Evolutionary conservation across 2,329 filamentous ascomycete species (phyloP).

Genomic region (Dothistroma pini): DNA sequence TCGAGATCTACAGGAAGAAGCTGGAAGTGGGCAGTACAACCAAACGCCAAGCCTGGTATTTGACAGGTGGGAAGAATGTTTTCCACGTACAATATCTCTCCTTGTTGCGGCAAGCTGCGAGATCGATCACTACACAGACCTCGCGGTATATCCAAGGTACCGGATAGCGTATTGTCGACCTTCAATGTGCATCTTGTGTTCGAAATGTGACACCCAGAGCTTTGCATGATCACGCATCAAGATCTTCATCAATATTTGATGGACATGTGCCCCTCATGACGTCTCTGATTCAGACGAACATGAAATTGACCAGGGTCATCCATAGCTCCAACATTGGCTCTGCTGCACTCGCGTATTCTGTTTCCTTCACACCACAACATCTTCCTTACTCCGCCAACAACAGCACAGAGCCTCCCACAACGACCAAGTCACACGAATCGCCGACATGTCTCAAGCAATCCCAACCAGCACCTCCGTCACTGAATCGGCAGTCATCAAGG

Average conservation of each 20-base stretch:
- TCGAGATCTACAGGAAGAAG: not conserved
- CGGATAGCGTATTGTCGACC: no score
- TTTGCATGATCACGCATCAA: not conserved
- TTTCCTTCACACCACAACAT: not conserved
- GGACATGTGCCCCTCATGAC: not conserved
- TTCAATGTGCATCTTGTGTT: no score
- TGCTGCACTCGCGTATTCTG: not conserved
- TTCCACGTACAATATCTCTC: no score
- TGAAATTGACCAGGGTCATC: not conserved
- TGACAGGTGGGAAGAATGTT: not conserved
- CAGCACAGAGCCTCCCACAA: not conserved
- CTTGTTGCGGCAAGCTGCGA: not conserved
- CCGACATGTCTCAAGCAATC: not conserved
- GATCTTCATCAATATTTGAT: not conserved
- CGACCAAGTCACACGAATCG: not conserved
- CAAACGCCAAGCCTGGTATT: not conserved
- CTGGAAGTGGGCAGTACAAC: not conserved
- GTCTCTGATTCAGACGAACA: not conserved
- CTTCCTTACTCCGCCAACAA: not conserved
- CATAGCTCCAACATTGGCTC: not conserved
- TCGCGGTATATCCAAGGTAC: no score
- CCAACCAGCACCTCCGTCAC: conserved; percentile 52
- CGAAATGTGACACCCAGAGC: no score
- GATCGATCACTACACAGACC: no score
- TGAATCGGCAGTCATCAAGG: conserved; percentile 65